Evolutionary conservation across 1,284 basidiomycete species (phyloP).

Genomic region (Coniferiporia weirii): DNA sequence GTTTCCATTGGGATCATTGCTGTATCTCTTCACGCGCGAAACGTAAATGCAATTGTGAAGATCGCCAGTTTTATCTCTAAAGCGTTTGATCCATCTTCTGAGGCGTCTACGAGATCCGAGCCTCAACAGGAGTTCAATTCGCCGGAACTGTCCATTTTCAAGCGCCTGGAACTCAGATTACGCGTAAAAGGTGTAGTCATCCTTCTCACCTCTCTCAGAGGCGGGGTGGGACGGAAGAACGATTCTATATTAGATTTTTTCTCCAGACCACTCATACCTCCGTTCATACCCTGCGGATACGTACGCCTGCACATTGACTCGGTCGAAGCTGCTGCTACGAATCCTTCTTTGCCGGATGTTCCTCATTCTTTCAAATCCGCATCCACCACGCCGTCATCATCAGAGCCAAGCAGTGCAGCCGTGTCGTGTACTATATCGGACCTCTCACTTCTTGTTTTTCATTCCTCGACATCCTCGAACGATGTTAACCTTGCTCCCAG

Average conservation of each 20-base stretch:
- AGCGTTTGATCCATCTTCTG: neutral
- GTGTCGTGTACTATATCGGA: conserved; percentile 38
- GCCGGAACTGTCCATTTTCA: conserved; percentile 25
- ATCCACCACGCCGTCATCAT: neutral
- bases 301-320: conserved; percentile 54
- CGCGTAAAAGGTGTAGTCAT: conserved; percentile 46
- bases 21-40: conserved; percentile 46
- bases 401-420: conserved; percentile 14
- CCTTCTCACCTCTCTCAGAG: conserved; percentile 29
- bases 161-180: conserved; percentile 33
- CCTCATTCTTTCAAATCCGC: neutral
- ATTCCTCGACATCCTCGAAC: conserved; percentile 20
- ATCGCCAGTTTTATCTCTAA: conserved; percentile 32
- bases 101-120: neutral
- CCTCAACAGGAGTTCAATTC: neutral
- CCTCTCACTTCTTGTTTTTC: conserved; percentile 49
- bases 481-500: conserved; percentile 10
- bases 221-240: neutral
- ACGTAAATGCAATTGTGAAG: conserved; percentile 44
- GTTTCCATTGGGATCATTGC: conserved; percentile 46
- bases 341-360: neutral
- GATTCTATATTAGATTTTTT: conserved; percentile 41
- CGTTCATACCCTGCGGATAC: conserved; percentile 43
- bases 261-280: conserved; percentile 50
- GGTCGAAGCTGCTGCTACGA: conserved; percentile 27